These are phyloP conservation scores for Cryptosporidium felis DNA, from an alignment of 169 alveolate species.

Conservation along the genomic window DNA sequence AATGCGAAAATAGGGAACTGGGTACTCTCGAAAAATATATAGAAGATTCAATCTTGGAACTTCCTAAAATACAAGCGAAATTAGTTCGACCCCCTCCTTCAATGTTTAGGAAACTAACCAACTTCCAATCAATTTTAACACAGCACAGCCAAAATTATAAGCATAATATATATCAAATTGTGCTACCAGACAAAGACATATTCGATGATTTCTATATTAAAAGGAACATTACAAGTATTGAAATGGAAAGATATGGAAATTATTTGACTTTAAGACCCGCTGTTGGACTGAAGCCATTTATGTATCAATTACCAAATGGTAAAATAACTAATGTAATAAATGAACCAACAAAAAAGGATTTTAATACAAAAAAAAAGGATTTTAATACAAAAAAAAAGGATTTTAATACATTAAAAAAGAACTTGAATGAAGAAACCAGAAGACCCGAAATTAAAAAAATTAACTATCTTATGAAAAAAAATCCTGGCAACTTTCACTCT, in stretches of 20 bases:
- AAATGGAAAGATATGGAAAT: not conserved
- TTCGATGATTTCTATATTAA: conserved; percentile 10
- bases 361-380: too few relatives aligned
- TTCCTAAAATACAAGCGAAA: conserved; percentile 1
- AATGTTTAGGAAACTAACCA: conserved; percentile 7
- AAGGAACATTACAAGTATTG: conserved; percentile 19
- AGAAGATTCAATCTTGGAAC: not conserved
- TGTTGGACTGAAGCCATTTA: not conserved
- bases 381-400: too few relatives aligned
- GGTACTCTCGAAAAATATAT: conserved; percentile 39
- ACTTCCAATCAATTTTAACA: not conserved
- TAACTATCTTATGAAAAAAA: not conserved
- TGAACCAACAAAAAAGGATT: not conserved
- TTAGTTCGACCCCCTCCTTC: not conserved
- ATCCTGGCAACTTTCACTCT: conserved; percentile 29
- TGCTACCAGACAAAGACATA: not conserved
- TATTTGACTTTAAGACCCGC: conserved; percentile 8
- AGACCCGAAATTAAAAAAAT: not conserved
- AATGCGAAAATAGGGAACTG: not conserved
- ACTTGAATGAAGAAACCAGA: too few relatives aligned
- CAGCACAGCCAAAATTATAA: not conserved
- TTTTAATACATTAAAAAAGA: too few relatives aligned
- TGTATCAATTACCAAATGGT: conserved; percentile 44
- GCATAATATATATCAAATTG: not conserved
- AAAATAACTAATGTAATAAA: not conserved